Percentiles rank a stretch among this genome's conserved stretches.
Evolutionary conservation across 306 rosid species (phyloP).

Genomic region (Rubus parviflorus): DNA sequence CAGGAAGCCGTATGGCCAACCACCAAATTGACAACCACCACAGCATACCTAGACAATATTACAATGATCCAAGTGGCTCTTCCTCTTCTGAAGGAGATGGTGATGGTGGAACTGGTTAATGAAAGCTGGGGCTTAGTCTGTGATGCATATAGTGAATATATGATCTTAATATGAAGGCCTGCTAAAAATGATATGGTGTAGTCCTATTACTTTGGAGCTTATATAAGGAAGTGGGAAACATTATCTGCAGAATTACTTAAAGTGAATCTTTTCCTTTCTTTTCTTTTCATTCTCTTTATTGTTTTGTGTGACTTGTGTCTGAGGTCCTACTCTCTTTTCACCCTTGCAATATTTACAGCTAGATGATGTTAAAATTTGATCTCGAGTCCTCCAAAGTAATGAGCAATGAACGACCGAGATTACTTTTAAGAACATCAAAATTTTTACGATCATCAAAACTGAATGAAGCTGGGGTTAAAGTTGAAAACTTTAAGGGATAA

Average conservation of each 20-base stretch:
- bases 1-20: constrained; percentile 26
- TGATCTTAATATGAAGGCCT: background rate
- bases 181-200: background rate
- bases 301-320: background rate
- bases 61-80: constrained; percentile 32
- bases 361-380: background rate
- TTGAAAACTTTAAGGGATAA: background rate
- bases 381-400: background rate
- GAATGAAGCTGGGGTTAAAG: background rate
- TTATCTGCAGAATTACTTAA: background rate
- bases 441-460: background rate
- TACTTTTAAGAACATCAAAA: background rate
- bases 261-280: background rate
- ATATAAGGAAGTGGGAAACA: background rate
- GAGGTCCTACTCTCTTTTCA: background rate
- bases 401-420: background rate
- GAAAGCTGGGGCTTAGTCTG: background rate
- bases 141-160: background rate
- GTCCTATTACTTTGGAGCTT: background rate
- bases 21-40: constrained; percentile 46
- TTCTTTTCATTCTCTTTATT: background rate
- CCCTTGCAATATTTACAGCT: too few species aligned
- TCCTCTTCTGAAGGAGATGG: constrained; percentile 36
- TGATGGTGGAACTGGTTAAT: constrained; percentile 18
- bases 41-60: constrained; percentile 40